Conservation (phyloP, 2,329 filamentous ascomycete genomes). For the Mycosphaerelloides madeirae region DNA sequence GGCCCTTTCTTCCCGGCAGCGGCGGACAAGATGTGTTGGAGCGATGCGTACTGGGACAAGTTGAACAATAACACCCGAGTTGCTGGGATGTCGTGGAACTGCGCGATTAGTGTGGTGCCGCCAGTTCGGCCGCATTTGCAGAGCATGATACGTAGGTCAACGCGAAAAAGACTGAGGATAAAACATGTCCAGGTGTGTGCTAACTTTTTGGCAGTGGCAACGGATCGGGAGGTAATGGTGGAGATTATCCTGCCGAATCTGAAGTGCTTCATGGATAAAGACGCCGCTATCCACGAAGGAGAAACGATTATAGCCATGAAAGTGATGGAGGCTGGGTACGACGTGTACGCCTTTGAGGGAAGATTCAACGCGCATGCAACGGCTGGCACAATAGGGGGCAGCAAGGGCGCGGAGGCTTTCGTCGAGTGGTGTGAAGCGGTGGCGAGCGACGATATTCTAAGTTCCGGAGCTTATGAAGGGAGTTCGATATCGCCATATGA, state of each 20-base stretch:
- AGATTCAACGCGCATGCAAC: constrained; percentile 13
- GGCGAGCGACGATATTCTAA: constrained; percentile 8
- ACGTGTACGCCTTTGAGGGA: constrained; percentile 15
- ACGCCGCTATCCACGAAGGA: constrained; percentile 7
- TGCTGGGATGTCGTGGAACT: constrained; percentile 17
- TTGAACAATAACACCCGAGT: constrained; percentile 8
- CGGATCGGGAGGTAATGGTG: constrained; percentile 1
- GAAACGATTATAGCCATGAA: constrained; percentile 6
- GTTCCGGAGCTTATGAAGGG: constrained; percentile 9
- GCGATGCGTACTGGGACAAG: constrained; percentile 17
- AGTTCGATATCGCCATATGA: constrained; percentile 14
- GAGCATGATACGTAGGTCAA: constrained; percentile 9
- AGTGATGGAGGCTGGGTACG: constrained; percentile 9
- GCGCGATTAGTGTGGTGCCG: constrained; percentile 6
- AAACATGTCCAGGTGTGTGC: too few relatives aligned
- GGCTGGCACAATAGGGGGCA: not conserved
- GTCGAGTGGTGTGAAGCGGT: constrained; percentile 17
- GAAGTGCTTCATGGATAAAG: constrained; percentile 14
- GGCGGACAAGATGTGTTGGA: constrained; percentile 13
- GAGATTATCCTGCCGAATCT: constrained; percentile 10
- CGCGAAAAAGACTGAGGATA: too few relatives aligned
- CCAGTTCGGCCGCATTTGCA: constrained; percentile 12
- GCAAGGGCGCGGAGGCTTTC: constrained; percentile 9
- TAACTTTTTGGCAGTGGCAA: constrained; percentile 3
- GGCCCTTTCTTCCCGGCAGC: constrained; percentile 15